Evolutionary conservation across 495 filamentous ascomycete genomes (phyloP), one percentile per base, ranked within the genome.

Genomic region (Talaromyces adpressus): DNA sequence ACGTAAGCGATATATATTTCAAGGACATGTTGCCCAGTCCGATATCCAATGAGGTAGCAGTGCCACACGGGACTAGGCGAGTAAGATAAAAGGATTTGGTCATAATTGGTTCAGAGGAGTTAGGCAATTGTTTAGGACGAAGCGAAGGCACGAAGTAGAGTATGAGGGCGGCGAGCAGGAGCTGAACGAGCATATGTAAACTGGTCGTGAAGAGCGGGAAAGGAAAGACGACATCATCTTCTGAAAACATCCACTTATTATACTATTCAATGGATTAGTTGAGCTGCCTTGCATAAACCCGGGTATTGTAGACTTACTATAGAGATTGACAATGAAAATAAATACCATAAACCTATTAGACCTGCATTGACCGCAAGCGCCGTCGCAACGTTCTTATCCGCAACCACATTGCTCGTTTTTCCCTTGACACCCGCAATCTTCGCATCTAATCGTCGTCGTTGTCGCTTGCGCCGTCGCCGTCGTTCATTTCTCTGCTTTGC

Each of bases 181-280:
- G 98, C 75, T 99, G 95, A 45, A 99, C 93, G 32, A 92, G 75
- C 92, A 99, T 97, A 77, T 99, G 95, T 69, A 92, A 72, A 67
- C 91, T 91, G 11, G 95, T 99, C 2, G 92, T 96, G 78, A 98
- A 98, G 58, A 99, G 85, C 54, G 95, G 95, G 65, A 92, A 98
- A 54, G 90, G 88, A 71, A 99, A 99, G 69, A 97, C 84, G 66
- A 93, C 84, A 61, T 91, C 87, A 58, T 88, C 85, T 18, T 87
- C 78, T 65, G 90, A 88, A 75, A 99, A 99, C 95, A 99, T 99
- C 95, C 95, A 98, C 81, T 97, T 98, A 80, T 99, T 99, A 77
- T 99, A 99, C 91, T 95, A 67, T 25, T 32, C 29, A 47, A 64
- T 6, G 14, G 22, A 51, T 12, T 49, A 62, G 27, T 23, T 1